phyloP scores from a whole-genome alignment of 352 stramenopile genomes.

The Phytophthora foliorum region DNA sequence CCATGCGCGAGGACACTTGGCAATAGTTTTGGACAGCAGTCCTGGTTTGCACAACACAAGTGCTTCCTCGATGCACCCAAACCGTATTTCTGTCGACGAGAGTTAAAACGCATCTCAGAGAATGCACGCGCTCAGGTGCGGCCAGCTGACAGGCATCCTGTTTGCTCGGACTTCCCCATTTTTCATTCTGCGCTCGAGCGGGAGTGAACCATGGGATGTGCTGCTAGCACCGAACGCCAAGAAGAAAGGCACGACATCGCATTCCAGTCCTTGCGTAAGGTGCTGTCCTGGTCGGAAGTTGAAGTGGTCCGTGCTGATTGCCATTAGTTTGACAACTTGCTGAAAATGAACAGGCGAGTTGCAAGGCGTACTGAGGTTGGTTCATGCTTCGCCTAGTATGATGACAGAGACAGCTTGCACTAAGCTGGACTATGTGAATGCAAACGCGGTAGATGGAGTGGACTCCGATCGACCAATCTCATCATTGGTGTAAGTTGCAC shows the following conservation, averaged over 20 bases:
- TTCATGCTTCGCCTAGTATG: neutral
- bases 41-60: no score
- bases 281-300: neutral
- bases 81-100: no score
- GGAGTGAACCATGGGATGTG: slow-evolving; percentile 49
- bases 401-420: neutral
- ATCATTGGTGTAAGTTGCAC: slow-evolving; percentile 66
- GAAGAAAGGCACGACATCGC: slow-evolving; percentile 3
- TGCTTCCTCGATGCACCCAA: no score
- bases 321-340: slow-evolving; percentile 14
- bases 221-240: slow-evolving; percentile 25
- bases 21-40: no score
- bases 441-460: slow-evolving; percentile 43
- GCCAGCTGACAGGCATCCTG: no score
- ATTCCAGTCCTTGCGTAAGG: slow-evolving; percentile 15
- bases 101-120: no score
- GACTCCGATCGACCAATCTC: slow-evolving; percentile 73
- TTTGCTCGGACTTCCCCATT: no score
- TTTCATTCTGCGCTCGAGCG: no score
- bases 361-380: slow-evolving; percentile 64
- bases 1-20: no score
- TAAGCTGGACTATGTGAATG: neutral
- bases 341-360: slow-evolving; percentile 56
- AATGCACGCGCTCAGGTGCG: no score
- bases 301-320: slow-evolving; percentile 8